These are phyloP conservation scores for Ananas comosus DNA, from an alignment of 176 grass and related monocot genomes.

Conservation along the genomic window DNA sequence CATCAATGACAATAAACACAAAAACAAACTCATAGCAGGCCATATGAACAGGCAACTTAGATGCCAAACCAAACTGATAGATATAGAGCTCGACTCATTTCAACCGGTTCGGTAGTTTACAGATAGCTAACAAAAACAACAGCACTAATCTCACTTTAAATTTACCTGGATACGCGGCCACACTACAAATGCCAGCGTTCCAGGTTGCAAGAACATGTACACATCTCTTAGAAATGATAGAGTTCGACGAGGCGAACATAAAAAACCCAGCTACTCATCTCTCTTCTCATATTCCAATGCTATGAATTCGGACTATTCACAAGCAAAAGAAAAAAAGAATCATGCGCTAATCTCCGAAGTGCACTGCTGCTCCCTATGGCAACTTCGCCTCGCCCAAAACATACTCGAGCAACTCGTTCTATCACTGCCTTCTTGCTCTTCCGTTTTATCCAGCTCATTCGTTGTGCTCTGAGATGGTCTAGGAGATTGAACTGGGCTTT, in stretches of 20 bases:
- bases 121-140: constrained; percentile 38
- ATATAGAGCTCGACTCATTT: not conserved
- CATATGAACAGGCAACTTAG: too few species aligned
- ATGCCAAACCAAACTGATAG: too few species aligned
- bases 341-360: constrained; percentile 83
- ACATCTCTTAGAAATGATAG: constrained; percentile 29
- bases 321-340: constrained; percentile 22
- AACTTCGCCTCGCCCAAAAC: constrained; percentile 90
- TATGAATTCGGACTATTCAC: constrained; percentile 31
- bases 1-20: too few species aligned
- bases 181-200: constrained; percentile 2
- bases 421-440: constrained; percentile 38
- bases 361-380: constrained; percentile 91
- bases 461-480: constrained; percentile 25
- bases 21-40: too few species aligned
- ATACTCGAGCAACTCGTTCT: constrained; percentile 68
- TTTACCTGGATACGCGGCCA: constrained; percentile 23
- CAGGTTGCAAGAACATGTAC: constrained; percentile 16
- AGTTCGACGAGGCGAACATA: not conserved
- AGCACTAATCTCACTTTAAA: constrained; percentile 13
- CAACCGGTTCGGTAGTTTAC: constrained; percentile 29
- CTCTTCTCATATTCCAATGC: constrained; percentile 2
- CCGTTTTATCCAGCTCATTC: constrained; percentile 47
- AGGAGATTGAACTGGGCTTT: constrained; percentile 36
- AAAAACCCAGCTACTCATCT: constrained; percentile 2